Evolutionary conservation across 1,284 basidiomycete genomes (phyloP), one percentile per base, ranked within the genome.

Genomic region (Irpex lacteus): DNA sequence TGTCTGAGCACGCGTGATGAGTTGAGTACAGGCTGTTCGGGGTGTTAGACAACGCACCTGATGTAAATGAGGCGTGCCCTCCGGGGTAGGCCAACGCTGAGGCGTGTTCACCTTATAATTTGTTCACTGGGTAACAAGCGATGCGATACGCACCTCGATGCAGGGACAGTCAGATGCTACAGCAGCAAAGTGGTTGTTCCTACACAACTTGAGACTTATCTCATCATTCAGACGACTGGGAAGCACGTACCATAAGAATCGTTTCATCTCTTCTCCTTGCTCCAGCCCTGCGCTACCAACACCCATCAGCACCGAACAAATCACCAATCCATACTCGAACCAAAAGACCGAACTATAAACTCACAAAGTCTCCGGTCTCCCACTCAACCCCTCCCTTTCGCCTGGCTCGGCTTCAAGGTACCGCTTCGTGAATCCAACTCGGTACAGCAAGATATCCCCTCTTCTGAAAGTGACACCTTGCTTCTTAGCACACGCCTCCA

Each of bases 171-270:
- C 90, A 21, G 87, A 89, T 2, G 88, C 89, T 47, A 91, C 73
- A 4, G 90, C 89, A 0, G 89, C 86, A 72, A 92, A 91, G 71
- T 92, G 90, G 70, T 91, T 89, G 75, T 92, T 81, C 90, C 90
- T 91, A 64, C 62, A 67, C 63, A 44, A 4, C 53, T 36, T 19
- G 2, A 37, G 54, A 13, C 37, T 9, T 3, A 19, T 4, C 50
- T 15, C 21, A 9, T 3, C 2, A 18, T 2, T 11, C 4, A 53
- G 50, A 26, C 50, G 2, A 53, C 11, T 15, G n/a, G 9, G 18
- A 19, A 19, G 18, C 21, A 53, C 59, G 7, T 19, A 87, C 87
- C 89, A 90, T 34, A 89, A 73, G 76, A 90, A 89, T 2, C 82
- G 80, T 68, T 88, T 89, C 86, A 88, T 89, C n/a, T 87, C 86